Evolutionary conservation across 2,329 filamentous ascomycete genomes (phyloP).

Genomic region (Oidium heveae): DNA sequence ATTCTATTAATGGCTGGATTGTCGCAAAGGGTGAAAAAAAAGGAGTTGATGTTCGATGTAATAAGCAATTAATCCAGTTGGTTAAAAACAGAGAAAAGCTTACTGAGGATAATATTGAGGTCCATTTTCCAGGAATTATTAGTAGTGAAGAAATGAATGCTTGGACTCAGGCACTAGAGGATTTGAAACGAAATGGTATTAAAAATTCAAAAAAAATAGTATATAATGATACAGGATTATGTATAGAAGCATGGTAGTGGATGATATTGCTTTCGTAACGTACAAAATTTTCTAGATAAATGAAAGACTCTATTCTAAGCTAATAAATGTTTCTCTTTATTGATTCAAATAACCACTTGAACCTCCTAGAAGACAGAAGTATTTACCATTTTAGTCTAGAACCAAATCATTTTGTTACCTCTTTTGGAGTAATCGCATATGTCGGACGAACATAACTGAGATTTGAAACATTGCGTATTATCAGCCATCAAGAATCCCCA

Average conservation of each 20-base stretch:
- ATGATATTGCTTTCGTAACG: not conserved
- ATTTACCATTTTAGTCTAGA: too few relatives aligned
- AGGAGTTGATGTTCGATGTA: slow-evolving; percentile 15
- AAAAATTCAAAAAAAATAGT: not conserved
- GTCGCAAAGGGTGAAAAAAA: slow-evolving; percentile 7
- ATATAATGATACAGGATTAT: not conserved
- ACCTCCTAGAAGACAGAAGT: too few relatives aligned
- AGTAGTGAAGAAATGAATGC: not conserved
- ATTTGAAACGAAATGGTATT: not conserved
- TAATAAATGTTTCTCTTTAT: too few relatives aligned
- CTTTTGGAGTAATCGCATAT: slow-evolving; percentile 42
- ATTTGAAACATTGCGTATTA: not conserved
- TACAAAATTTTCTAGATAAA: not conserved
- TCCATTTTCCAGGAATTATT: slow-evolving; percentile 1
- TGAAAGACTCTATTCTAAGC: too few relatives aligned
- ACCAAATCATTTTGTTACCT: slow-evolving; percentile 6
- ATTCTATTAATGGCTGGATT: slow-evolving; percentile 34
- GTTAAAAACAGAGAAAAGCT: slow-evolving; percentile 17
- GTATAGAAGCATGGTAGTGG: not conserved
- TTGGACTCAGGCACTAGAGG: not conserved
- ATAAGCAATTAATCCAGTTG: slow-evolving; percentile 19
- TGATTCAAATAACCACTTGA: too few relatives aligned
- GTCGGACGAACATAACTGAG: slow-evolving; percentile 58
- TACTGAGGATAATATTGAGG: slow-evolving; percentile 11
- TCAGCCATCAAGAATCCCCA: slow-evolving; percentile 1